A percentile compares a stretch with the other conserved stretches of the same genome.
Conservation (phyloP, 2,329 filamentous ascomycete genomes). For the Penicillium sp. region DNA sequence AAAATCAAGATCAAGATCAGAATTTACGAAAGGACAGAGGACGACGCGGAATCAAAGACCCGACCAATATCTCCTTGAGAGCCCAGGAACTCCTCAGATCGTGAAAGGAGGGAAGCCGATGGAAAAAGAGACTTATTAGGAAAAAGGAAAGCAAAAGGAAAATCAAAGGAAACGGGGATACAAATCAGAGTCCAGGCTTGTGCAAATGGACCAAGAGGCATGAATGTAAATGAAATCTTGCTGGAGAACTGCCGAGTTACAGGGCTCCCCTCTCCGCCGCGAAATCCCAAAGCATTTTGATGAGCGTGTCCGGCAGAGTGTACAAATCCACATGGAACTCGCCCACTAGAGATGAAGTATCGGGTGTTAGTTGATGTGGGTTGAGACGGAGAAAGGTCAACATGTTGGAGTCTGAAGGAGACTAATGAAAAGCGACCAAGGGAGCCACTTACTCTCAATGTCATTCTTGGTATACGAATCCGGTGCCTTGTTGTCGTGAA, state of each 20-base stretch:
- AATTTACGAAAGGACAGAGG: neutral
- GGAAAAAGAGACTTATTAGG: slow-evolving; percentile 6
- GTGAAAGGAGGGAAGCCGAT: slow-evolving; percentile 6
- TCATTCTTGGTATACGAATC: slow-evolving; percentile 98
- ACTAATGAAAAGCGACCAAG: too few species aligned
- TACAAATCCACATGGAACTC: slow-evolving; percentile 98
- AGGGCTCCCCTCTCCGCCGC: slow-evolving; percentile 49
- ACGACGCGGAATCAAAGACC: too few species aligned
- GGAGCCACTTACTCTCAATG: slow-evolving; percentile 74
- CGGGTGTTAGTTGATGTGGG: neutral
- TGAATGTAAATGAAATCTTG: too few species aligned
- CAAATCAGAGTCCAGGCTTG: too few species aligned
- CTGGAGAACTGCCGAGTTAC: slow-evolving; percentile 19
- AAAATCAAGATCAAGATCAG: neutral
- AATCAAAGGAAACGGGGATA: slow-evolving; percentile 6
- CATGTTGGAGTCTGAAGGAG: too few species aligned
- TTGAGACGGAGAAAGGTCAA: too few species aligned
- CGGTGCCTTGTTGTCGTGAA: slow-evolving; percentile 91
- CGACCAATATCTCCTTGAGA: too few species aligned
- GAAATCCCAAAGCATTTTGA: slow-evolving; percentile 96
- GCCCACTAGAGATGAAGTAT: slow-evolving; percentile 62
- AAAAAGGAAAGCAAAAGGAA: slow-evolving; percentile 9
- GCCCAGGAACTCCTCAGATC: too few species aligned
- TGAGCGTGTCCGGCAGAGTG: slow-evolving; percentile 84
- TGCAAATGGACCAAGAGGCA: too few species aligned